phyloP scores from a whole-genome alignment of 139 green algal species.

The Raphidocelis subcapitata region DNA sequence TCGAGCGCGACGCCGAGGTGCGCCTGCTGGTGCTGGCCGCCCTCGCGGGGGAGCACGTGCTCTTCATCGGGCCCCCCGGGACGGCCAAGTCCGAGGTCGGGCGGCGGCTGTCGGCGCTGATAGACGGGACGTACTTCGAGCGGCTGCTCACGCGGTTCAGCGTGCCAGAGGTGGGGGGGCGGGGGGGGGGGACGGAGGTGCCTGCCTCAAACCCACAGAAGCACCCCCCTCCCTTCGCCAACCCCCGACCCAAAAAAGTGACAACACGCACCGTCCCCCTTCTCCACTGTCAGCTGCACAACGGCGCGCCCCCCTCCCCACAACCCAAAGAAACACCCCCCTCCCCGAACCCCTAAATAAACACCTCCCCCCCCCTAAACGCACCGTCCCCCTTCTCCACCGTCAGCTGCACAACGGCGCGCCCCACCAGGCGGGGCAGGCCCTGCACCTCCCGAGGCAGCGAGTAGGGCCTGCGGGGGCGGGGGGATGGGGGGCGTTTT shows the following conservation, averaged over 20 bases:
- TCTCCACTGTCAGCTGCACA: conserved; percentile 52
- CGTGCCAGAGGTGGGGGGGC: conserved; percentile 70
- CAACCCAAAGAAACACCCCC: too few relatives aligned
- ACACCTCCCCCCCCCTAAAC: too few relatives aligned
- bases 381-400: conserved; percentile 54
- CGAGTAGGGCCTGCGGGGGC: conserved; percentile 54
- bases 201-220: too few relatives aligned
- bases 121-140: conserved; percentile 83
- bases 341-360: too few relatives aligned
- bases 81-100: conserved; percentile 90
- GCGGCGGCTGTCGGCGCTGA: conserved; percentile 63
- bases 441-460: conserved; percentile 47
- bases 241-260: too few relatives aligned
- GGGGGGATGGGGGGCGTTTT: too few relatives aligned
- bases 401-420: conserved; percentile 46
- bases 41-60: conserved; percentile 86
- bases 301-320: conserved; percentile 41
- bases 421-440: conserved; percentile 54
- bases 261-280: conserved; percentile 31
- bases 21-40: conserved; percentile 86
- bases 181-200: conserved; percentile 15
- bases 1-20: conserved; percentile 87
- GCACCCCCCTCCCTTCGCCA: too few relatives aligned
- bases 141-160: conserved; percentile 89
- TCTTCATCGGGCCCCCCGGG: conserved; percentile 81